phyloP scores from a whole-genome alignment of 2,329 filamentous ascomycete species.

The Seiridium cupressi region DNA sequence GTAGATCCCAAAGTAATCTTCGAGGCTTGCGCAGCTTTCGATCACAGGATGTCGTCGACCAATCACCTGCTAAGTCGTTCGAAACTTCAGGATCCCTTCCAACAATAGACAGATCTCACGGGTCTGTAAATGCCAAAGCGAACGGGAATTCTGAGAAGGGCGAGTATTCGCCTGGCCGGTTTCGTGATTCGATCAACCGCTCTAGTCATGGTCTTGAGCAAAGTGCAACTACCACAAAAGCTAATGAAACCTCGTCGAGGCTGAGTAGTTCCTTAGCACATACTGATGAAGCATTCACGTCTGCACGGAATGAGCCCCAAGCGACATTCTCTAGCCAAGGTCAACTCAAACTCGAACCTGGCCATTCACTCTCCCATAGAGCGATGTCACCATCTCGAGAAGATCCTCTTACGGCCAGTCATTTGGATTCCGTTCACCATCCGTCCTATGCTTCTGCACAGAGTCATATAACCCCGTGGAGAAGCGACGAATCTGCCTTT shows the following conservation, averaged over 20 bases:
- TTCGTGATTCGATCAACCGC: background rate
- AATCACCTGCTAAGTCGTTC: conserved; percentile 10
- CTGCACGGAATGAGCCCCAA: conserved; percentile 17
- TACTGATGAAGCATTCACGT: conserved; percentile 7
- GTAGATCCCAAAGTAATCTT: conserved; percentile 11
- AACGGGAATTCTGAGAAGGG: background rate
- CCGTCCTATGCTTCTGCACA: conserved; percentile 20
- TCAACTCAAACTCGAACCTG: conserved; percentile 13
- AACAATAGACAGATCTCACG: background rate
- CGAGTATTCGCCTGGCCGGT: background rate
- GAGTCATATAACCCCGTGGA: no score
- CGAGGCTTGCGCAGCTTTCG: conserved; percentile 18
- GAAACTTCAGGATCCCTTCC: background rate
- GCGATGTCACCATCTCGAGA: conserved; percentile 36
- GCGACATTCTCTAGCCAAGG: conserved; percentile 11
- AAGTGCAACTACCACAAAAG: background rate
- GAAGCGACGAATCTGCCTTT: no score
- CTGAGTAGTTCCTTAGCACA: background rate
- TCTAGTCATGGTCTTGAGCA: background rate
- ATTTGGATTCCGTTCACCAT: conserved; percentile 29
- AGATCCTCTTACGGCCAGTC: conserved; percentile 36
- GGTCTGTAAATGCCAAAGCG: background rate
- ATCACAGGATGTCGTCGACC: conserved; percentile 19
- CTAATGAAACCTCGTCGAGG: background rate
- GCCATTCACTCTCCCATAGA: conserved; percentile 30